Base-by-base conservation (phyloP, 148 eudicot genomes). In the Beta vulgaris region DNA sequence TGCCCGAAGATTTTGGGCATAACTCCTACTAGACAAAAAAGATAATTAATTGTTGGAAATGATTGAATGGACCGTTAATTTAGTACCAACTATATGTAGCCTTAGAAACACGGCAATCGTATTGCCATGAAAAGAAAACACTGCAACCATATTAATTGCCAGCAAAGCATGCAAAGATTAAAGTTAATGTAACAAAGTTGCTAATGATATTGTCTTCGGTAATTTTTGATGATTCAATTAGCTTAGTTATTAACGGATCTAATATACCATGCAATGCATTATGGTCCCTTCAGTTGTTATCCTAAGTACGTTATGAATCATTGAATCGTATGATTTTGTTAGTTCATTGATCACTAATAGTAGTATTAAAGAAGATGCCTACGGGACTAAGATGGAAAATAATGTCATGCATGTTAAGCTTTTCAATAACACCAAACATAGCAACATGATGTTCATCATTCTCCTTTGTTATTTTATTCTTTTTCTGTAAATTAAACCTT, bases 1-100 rank as follows among this genome's bases (percentile, higher is more conserved):
- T 71, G 42, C 29, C 29, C 44, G 6, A 39, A 49, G 44, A 57
- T 26, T 63, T n/a, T n/a, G 25, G 69, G 44, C 16, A 63, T 35
- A 48, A 60, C 28, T 31, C 48, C 70, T 25, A 25, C 51, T 14
- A 40, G 16, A 12, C 53, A 39, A 40, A 49, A 43, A 43, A 39
- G 43, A 26, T 7, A 74, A 34, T n/a, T 48, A 42, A 68, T 48
- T 9, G 40, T 25, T 59, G 40, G 36, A 73, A 40, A 59, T 73
- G 68, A 73, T 73, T 36, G 65, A 57, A 73, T 73, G 68, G 76
- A 43, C 76, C 76, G 68, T 61, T 61, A 60, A 25, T 60, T n/a
- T n/a, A n/a, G n/a, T n/a, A n/a, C n/a, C 14, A 35, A 29, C 12
- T 23, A 25, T 23, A 40, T 40, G 35, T 21, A 64, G 12, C 18